A percentile compares a stretch with the other conserved stretches of the same genome.
Evolutionary conservation across 2,329 filamentous ascomycete genomes (phyloP).

Genomic region (Coniochaeta pulveracea): DNA sequence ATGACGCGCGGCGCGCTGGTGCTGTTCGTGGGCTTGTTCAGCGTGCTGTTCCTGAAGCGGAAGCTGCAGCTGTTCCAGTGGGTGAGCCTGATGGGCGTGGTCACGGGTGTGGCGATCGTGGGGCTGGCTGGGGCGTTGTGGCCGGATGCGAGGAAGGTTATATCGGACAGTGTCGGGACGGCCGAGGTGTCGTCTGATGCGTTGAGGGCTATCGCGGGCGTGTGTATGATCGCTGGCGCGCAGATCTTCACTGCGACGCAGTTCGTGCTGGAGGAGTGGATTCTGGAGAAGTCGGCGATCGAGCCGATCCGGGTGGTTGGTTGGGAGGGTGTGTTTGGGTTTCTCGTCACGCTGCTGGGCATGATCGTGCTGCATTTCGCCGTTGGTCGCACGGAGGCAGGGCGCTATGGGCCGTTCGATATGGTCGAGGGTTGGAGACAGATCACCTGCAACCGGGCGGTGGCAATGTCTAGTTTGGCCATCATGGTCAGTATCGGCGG

Average conservation of each 20-base stretch:
- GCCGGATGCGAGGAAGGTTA: constrained; percentile 46
- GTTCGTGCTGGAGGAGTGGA: constrained; percentile 91
- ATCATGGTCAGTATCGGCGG: constrained; percentile 98
- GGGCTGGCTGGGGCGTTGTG: constrained; percentile 80
- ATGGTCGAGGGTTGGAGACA: constrained; percentile 75
- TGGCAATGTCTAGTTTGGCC: constrained; percentile 67
- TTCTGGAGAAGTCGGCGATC: constrained; percentile 53
- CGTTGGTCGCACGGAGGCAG: constrained; percentile 64
- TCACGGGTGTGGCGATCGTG: constrained; percentile 78
- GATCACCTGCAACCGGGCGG: constrained; percentile 58
- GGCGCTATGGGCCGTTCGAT: constrained; percentile 79
- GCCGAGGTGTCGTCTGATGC: constrained; percentile 33
- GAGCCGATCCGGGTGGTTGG: constrained; percentile 87
- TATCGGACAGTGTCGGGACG: constrained; percentile 17
- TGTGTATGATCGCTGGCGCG: constrained; percentile 82
- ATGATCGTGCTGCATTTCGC: constrained; percentile 73
- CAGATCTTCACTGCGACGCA: constrained; percentile 96
- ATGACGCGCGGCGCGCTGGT: constrained; percentile 96
- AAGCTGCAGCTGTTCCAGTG: constrained; percentile 83
- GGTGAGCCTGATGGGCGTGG: constrained; percentile 77
- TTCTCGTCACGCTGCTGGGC: constrained; percentile 62
- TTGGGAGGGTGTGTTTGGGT: constrained; percentile 93
- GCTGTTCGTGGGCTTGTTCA: constrained; percentile 91
- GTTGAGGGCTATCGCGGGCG: constrained; percentile 64
- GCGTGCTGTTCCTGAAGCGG: constrained; percentile 76